Conservation (phyloP, 371 early-diverging fungal genomes). For the Lichtheimia hyalospora region DNA sequence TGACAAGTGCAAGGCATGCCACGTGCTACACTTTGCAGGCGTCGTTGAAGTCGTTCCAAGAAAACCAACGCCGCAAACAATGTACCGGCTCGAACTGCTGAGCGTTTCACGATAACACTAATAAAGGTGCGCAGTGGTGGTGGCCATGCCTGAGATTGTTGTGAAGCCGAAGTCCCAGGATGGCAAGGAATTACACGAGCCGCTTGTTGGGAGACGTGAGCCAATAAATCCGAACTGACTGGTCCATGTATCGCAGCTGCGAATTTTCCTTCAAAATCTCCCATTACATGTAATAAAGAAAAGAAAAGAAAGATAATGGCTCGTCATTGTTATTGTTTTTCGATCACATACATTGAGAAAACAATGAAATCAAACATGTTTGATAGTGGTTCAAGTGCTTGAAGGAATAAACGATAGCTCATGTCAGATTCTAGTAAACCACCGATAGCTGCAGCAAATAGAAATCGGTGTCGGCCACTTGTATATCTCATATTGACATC, state of each 20-base stretch:
- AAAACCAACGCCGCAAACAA: constrained; percentile 62
- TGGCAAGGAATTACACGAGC: constrained; percentile 20
- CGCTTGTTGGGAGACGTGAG: constrained; percentile 25
- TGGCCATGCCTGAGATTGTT: constrained; percentile 12
- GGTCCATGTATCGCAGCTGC: constrained; percentile 10
- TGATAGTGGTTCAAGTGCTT: neutral
- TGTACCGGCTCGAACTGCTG: constrained; percentile 59
- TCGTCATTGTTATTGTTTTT: constrained; percentile 1
- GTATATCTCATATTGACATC: too few species aligned
- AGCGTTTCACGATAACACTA: constrained; percentile 49
- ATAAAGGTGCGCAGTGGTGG: constrained; percentile 58
- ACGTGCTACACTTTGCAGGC: constrained; percentile 53
- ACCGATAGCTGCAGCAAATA: too few species aligned
- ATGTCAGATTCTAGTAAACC: too few species aligned
- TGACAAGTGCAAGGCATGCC: constrained; percentile 81
- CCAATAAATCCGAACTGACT: constrained; percentile 16
- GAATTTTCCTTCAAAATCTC: constrained; percentile 1
- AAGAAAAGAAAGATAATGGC: neutral
- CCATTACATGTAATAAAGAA: neutral
- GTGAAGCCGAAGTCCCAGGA: neutral
- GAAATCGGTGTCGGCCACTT: too few species aligned
- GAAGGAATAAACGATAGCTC: neutral
- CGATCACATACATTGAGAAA: neutral
- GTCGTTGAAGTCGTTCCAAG: constrained; percentile 51
- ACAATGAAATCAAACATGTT: neutral